A percentile compares a stretch with the other conserved stretches of the same genome.
phyloP scores from a whole-genome alignment of 2,329 filamentous ascomycete species.

The Myrmaecium sp. region DNA sequence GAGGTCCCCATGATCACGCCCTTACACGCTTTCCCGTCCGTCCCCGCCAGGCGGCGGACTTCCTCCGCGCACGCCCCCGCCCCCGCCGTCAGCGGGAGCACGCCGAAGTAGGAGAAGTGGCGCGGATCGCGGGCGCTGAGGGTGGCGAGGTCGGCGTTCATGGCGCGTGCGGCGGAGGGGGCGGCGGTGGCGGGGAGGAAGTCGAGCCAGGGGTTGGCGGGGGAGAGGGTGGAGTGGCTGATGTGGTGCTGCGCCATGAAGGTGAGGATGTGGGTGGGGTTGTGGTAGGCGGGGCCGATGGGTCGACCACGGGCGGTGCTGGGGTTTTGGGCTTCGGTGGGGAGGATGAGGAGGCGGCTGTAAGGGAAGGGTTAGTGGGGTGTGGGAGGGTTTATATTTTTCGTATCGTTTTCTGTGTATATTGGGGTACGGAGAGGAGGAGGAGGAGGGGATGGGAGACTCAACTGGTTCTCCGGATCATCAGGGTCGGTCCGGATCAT shows the following conservation, averaged over 20 bases:
- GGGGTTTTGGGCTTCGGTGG: conserved; percentile 34
- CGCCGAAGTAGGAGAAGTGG: conserved; percentile 66
- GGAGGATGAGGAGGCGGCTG: conserved; percentile 50
- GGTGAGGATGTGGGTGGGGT: conserved; percentile 59
- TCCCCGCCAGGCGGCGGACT: conserved; percentile 41
- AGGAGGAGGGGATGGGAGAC: conserved; percentile 53
- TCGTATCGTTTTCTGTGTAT: too few relatives aligned
- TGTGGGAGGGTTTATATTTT: too few relatives aligned
- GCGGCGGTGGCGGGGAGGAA: conserved; percentile 51
- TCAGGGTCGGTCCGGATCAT: conserved; percentile 49
- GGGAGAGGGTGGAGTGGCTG: conserved; percentile 66
- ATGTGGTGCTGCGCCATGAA: conserved; percentile 83
- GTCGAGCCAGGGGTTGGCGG: conserved; percentile 90
- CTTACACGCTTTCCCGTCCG: conserved; percentile 55
- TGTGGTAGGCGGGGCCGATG: conserved; percentile 68
- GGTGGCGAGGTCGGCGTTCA: conserved; percentile 62
- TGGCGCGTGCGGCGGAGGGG: conserved; percentile 41
- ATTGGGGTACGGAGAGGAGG: conserved; percentile 37
- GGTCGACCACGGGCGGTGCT: conserved; percentile 54
- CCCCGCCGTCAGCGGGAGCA: conserved; percentile 59
- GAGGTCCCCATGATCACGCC: conserved; percentile 83
- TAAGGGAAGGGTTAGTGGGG: conserved; percentile 28
- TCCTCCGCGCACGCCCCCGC: conserved; percentile 43
- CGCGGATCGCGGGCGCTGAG: conserved; percentile 52
- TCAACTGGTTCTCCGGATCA: conserved; percentile 25